A percentile compares a stretch with the other conserved stretches of the same genome.
Conservation (phyloP, 495 filamentous ascomycete species). For the Usnea hakonensis region DNA sequence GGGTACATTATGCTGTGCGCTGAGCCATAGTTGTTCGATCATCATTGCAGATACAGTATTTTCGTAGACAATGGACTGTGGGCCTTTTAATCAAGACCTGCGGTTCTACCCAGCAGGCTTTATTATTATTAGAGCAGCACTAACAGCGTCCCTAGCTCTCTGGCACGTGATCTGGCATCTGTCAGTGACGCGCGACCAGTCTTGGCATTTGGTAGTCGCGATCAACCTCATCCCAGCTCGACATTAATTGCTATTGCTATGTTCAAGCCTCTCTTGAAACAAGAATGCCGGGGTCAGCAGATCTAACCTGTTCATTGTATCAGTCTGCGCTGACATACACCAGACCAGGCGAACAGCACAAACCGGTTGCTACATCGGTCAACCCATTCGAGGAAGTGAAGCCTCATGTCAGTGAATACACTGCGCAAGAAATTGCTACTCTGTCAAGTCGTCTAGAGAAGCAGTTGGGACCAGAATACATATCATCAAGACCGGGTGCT, state of each 20-base stretch:
- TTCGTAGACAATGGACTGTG: background rate
- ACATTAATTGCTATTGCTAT: background rate
- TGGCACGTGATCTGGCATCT: conserved; percentile 6
- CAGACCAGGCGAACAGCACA: conserved; percentile 79
- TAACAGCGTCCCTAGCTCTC: background rate
- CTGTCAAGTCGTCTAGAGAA: conserved; percentile 79
- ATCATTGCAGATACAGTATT: background rate
- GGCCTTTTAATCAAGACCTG: background rate
- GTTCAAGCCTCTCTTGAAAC: background rate
- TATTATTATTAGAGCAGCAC: background rate
- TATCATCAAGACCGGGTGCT: conserved; percentile 74
- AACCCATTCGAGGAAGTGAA: conserved; percentile 75
- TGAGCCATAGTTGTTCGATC: background rate
- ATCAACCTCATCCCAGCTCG: background rate
- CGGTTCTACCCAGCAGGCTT: background rate
- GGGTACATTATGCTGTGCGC: background rate
- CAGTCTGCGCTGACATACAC: conserved; percentile 26
- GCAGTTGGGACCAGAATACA: conserved; percentile 94
- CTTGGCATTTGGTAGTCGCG: background rate
- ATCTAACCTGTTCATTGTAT: background rate
- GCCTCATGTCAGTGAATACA: conserved; percentile 66
- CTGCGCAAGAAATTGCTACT: conserved; percentile 81
- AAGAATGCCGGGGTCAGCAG: conserved; percentile 43
- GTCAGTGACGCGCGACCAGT: background rate
- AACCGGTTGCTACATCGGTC: conserved; percentile 31